Base-by-base conservation (phyloP, 2,329 filamentous ascomycete genomes). In the Ophiostoma tasmaniense region DNA sequence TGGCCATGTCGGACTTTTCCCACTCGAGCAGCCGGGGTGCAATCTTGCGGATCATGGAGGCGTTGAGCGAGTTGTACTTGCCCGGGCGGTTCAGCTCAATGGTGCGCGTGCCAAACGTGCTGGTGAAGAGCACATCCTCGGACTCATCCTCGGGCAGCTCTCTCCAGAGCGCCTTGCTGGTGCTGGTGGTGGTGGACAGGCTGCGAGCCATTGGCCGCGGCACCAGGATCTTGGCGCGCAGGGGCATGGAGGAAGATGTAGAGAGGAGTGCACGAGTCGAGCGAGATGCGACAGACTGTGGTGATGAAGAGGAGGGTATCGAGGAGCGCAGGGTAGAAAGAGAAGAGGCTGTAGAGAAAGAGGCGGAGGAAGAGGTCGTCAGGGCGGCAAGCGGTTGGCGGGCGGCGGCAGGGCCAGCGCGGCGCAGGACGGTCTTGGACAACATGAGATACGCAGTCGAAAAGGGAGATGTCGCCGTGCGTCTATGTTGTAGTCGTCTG, bases 1-100 rank as follows among this genome's bases (percentile, higher is more conserved):
- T 97, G 69, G 95, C 93, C 81, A 99, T 84, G 76, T 97, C 90
- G 35, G 94, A 98, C 80, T 96, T 95, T 76, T 91, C 88, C 93
- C 93, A 99, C 83, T 98, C 94, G 76, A 91, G 84, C 76, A 99
- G 79, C 69, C 95, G 87, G 28, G 94, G 93, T 64, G 93, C 82
- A 74, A 99, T 98, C 82, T 99, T 98, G 75, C 91, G 87, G 72
- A 90, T 91, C 96, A 99, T 99, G 70, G 93, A 97, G 67, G 85
- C 91, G 78, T 96, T 93, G 73, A 99, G 87, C 33, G 94, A 90
- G 80, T 99, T 98, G 78, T 93, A 85, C 82, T 97, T 97, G 76
- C 86, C 84, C 6, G 94, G 95, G 70, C 95, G 89, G 82, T 99
- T 99, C 74, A 99, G 90, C 81, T 97, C 90, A 76, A 99, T 89